phyloP scores from a whole-genome alignment of 2,329 filamentous ascomycete species.

The Xylaria hypoxylon region DNA sequence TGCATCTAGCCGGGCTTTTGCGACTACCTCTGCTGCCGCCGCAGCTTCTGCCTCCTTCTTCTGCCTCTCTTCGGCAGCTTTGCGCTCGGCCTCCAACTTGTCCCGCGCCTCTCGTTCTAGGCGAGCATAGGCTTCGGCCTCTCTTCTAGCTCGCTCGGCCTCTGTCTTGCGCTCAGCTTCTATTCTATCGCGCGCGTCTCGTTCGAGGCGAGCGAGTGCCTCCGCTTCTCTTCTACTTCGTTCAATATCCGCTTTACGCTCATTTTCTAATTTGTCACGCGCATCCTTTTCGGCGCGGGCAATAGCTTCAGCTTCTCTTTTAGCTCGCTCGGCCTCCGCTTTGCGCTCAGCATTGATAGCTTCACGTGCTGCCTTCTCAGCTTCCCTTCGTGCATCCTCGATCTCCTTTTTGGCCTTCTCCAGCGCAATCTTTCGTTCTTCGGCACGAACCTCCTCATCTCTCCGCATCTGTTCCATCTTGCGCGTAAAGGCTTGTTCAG shows the following conservation, averaged over 20 bases:
- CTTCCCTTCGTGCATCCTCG: conserved; percentile 60
- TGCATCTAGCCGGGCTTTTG: conserved; percentile 55
- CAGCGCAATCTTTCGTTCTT: conserved; percentile 54
- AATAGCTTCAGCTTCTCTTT: conserved; percentile 45
- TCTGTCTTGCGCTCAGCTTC: conserved; percentile 53
- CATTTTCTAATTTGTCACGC: conserved; percentile 50
- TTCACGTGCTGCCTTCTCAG: conserved; percentile 58
- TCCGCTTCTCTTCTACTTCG: conserved; percentile 45
- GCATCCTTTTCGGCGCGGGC: conserved; percentile 52
- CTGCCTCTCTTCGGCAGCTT: conserved; percentile 58
- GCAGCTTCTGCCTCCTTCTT: conserved; percentile 60
- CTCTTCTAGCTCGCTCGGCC: conserved; percentile 51
- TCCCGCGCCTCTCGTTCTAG: conserved; percentile 53
- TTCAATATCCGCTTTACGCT: conserved; percentile 56
- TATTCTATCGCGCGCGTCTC: conserved; percentile 51
- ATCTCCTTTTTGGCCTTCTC: conserved; percentile 61
- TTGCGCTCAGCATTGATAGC: conserved; percentile 54
- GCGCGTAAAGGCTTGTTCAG: conserved; percentile 58
- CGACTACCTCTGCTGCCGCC: conserved; percentile 62
- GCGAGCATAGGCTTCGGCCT: conserved; percentile 48
- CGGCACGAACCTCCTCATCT: conserved; percentile 51
- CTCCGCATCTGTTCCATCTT: conserved; percentile 57
- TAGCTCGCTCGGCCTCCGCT: conserved; percentile 55
- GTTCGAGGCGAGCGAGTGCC: conserved; percentile 51
- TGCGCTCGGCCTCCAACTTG: conserved; percentile 51